Percentiles rank a stretch among this genome's conserved stretches.
phyloP scores from a whole-genome alignment of 1,139 yeast species.

The Blastobotrys elegans region DNA sequence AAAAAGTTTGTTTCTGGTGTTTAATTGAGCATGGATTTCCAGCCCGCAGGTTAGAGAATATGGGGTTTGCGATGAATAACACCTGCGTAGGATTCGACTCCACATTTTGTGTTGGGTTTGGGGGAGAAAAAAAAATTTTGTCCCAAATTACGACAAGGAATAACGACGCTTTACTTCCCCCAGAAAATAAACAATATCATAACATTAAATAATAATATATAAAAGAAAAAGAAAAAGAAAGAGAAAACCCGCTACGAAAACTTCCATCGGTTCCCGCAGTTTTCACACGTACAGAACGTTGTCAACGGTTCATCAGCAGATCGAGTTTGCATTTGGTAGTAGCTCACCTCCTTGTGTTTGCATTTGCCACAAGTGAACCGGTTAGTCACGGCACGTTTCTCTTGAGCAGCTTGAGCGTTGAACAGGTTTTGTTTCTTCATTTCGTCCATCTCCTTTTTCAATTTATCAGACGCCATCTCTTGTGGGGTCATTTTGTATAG shows the following conservation, averaged over 20 bases:
- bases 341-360: slow-evolving; percentile 92
- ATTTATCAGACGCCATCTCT: slow-evolving; percentile 87
- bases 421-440: slow-evolving; percentile 83
- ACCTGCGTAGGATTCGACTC: neutral
- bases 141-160: neutral
- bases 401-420: slow-evolving; percentile 98
- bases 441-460: slow-evolving; percentile 79
- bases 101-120: neutral
- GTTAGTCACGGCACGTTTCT: slow-evolving; percentile 92
- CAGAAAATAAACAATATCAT: neutral
- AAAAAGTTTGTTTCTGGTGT: slow-evolving; percentile 69
- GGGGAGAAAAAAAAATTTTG: neutral
- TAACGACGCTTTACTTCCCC: neutral
- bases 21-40: slow-evolving; percentile 87
- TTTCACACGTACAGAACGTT: slow-evolving; percentile 95
- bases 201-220: neutral
- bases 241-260: slow-evolving; percentile 38
- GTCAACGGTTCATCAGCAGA: slow-evolving; percentile 99
- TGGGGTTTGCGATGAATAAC: neutral
- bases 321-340: slow-evolving; percentile 96
- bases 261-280: slow-evolving; percentile 97
- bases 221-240: neutral
- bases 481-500: slow-evolving; percentile 81
- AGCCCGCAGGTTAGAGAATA: slow-evolving; percentile 68
- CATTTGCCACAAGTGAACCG: slow-evolving; percentile 97